Base-by-base conservation (phyloP, 495 filamentous ascomycete genomes). In the Penicillium odoratum region DNA sequence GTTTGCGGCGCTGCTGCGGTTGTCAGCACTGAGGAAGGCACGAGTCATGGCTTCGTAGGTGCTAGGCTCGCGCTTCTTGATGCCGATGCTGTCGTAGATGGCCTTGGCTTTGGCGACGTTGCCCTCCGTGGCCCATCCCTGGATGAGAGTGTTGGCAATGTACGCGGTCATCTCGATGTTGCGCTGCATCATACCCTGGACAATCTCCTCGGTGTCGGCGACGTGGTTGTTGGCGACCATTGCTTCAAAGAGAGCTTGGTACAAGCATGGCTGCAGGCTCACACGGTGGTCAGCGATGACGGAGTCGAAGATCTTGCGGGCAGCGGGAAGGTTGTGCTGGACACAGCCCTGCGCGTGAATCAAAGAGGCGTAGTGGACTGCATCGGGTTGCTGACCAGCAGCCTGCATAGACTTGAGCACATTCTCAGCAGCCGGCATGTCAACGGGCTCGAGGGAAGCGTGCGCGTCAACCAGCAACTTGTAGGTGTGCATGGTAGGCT, bases 1-100 rank as follows among this genome's bases (percentile, higher is more conserved):
- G 29, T 51, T 69, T 69, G 88, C 83, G 40, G 94, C 94, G 31
- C 77, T 78, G 33, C 84, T 80, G 29, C 88, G 84, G 60, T 96
- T 88, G 61, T 95, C 88, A 0, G 88, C 89, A 3, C 88, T 82
- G 48, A 98, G 81, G 78, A 88, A 97, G 0, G 95, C 95, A 25
- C 95, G 83, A 18, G 92, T 96, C 95, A 98, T 98, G 36, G 93
- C 93, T 75, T 98, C 94, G 69, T 98, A 98, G n/a, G 94, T 98
- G 75, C 91, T 96, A 7, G 94, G 94, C 75, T 98, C 94, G 29
- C 94, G 85, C 77, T 88, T 90, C 31, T 84, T 80, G 28, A 79
- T 80, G 34, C 85, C 82, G 38, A 98, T 83, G 47, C 82, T 77
- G 40, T 88, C 81, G 69, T 96, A 98, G 61, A 97, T 84, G 6